These are phyloP conservation scores for Leccinum subgranulosum DNA, from an alignment of 768 basidiomycete species.

Conservation along the genomic window DNA sequence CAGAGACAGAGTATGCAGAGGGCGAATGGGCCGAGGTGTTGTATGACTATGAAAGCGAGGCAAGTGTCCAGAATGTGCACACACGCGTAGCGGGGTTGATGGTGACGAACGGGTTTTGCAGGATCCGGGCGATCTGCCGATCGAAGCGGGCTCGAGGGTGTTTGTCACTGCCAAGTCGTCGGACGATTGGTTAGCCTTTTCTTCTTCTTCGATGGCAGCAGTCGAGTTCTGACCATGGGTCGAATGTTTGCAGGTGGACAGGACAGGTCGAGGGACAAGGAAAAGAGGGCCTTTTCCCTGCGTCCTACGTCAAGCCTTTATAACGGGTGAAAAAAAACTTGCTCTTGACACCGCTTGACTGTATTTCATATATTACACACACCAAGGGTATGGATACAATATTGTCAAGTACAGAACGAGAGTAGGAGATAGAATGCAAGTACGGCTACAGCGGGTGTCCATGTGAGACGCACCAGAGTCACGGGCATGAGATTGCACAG, in stretches of 20 bases:
- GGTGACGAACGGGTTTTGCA: constrained; percentile 22
- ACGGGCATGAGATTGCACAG: constrained; percentile 5
- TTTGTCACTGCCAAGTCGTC: constrained; percentile 63
- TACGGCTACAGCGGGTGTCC: constrained; percentile 29
- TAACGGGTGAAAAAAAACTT: constrained; percentile 14
- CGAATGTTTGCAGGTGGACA: constrained; percentile 53
- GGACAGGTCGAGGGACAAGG: constrained; percentile 60
- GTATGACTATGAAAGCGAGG: constrained; percentile 71
- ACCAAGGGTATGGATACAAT: constrained; percentile 25
- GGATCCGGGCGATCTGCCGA: constrained; percentile 67
- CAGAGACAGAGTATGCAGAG: constrained; percentile 9
- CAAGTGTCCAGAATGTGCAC: constrained; percentile 18
- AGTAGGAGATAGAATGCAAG: constrained; percentile 24
- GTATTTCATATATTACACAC: constrained; percentile 7
- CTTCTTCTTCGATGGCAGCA: background rate
- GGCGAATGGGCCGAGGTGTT: constrained; percentile 79
- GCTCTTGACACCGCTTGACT: background rate
- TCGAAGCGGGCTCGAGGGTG: constrained; percentile 57
- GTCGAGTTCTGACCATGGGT: background rate
- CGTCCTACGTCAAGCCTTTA: constrained; percentile 63
- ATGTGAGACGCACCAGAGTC: constrained; percentile 19
- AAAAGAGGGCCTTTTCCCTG: constrained; percentile 60
- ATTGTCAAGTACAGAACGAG: constrained; percentile 31
- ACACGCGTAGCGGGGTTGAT: background rate
- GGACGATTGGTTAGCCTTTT: constrained; percentile 63